Evolutionary conservation across 164 flowering plant species (phyloP).

Genomic region (Berberis vulgaris): DNA sequence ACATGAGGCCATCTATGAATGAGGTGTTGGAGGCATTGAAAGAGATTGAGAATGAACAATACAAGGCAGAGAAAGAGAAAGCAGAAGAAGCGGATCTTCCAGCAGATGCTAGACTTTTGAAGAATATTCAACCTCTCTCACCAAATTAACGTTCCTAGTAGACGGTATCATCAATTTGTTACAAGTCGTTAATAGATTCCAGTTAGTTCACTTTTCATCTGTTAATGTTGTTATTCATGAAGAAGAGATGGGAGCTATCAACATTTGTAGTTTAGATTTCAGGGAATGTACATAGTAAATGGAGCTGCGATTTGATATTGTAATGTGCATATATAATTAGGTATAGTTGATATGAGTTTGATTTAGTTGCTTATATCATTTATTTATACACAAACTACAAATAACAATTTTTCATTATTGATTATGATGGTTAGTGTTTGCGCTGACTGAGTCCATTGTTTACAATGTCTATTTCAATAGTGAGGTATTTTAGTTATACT

Average conservation of each 20-base stretch:
- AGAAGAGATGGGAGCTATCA: neutral
- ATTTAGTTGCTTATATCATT: no score
- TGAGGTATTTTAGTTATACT: no score
- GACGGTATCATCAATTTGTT: neutral
- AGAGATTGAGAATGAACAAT: slow-evolving; percentile 16
- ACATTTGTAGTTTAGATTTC: neutral
- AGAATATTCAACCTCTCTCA: slow-evolving; percentile 22
- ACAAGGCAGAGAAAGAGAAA: slow-evolving; percentile 12
- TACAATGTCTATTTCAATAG: no score
- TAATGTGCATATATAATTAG: no score
- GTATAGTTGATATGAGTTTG: no score
- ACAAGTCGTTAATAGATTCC: neutral
- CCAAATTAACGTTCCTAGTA: slow-evolving; percentile 21
- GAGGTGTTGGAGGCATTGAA: slow-evolving; percentile 33
- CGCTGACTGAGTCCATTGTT: no score
- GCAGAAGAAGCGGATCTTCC: slow-evolving; percentile 21
- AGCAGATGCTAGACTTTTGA: slow-evolving; percentile 29
- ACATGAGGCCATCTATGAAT: slow-evolving; percentile 55
- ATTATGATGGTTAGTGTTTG: no score
- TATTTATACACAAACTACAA: no score
- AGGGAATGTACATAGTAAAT: no score
- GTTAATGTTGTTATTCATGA: neutral
- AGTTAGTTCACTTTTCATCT: neutral
- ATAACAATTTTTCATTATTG: no score
- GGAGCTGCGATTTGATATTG: no score